Base-by-base conservation (phyloP, 1,284 basidiomycete species). In the Ganoderma boninense region DNA sequence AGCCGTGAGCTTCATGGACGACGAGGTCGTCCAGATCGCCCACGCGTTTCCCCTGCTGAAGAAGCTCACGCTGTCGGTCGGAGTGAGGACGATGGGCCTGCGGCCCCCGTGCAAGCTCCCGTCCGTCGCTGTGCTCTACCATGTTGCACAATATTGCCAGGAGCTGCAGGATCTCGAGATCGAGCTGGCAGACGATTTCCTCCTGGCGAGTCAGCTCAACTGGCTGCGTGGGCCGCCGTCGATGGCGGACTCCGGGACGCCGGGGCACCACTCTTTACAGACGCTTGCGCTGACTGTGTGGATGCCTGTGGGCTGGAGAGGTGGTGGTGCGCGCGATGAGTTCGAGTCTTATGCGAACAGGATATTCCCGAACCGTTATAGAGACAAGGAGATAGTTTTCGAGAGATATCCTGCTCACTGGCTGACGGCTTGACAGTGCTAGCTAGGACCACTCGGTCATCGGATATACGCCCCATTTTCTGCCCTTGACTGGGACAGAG, bases 341-440 rank as follows among this genome's bases (percentile, higher is more conserved):
- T 42, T 62, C 4, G 20, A 44, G 20, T 26, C 35, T 18, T 43
- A 62, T 20, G 61, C 23, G 23, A 18, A 57, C 56, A 57, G 35
- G 56, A 18, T 57, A 18, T 57, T 57, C 8, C 56, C 56, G 13
- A 20, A 29, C 16, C 56, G 32, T 35, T 57, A 32, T 32, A 57
- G 56, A 29, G 56, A 57, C 56, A 29, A 29, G n/a, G 61, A 62
- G 3, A 62, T 44, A 62, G 4, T 44, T 42, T 44, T 62, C 18
- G 44, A 40, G 23, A 52, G 49, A 26, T 52, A 52, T 14, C 49
- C 49, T 26, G 49, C 49, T 52, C 49, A 52, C 23, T 26, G n/a
- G 23, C 26, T 23, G 23, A 26, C 10, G 23, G 8, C 49, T 14
- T 52, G 26, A 13, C 29, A 32, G 29, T 23, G 49, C 4, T 13